These are phyloP conservation scores for Apiotrichum gamsii DNA, from an alignment of 1,284 basidiomycete species.

Conservation along the genomic window DNA sequence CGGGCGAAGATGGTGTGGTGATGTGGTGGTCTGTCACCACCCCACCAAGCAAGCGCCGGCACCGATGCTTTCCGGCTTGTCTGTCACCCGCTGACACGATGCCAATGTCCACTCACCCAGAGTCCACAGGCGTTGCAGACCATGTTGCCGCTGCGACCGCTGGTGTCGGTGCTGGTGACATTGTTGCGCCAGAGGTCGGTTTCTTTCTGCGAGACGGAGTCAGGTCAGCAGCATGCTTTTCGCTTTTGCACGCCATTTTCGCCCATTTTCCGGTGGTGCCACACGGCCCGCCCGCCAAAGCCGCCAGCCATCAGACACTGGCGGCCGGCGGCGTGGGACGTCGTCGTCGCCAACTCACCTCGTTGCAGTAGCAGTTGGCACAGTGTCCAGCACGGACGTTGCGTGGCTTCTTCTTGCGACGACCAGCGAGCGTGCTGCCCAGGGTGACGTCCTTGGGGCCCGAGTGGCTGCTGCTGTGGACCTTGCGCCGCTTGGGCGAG, in stretches of 20 bases:
- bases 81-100: too few species aligned
- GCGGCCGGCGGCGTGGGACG: too few species aligned
- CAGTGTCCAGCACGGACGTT: slow-evolving; percentile 9
- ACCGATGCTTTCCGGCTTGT: too few species aligned
- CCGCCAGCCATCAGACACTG: too few species aligned
- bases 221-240: too few species aligned
- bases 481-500: too few species aligned
- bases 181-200: slow-evolving; percentile 16
- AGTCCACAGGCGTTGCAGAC: slow-evolving; percentile 19
- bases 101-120: slow-evolving; percentile 16
- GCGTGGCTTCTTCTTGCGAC: slow-evolving; percentile 8
- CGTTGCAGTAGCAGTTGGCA: slow-evolving; percentile 9
- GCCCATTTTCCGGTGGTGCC: not conserved
- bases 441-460: not conserved
- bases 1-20: too few species aligned
- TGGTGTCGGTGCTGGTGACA: not conserved
- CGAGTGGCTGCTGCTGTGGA: too few species aligned
- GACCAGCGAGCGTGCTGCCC: not conserved
- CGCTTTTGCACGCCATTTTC: too few species aligned
- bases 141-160: not conserved
- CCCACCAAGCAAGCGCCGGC: too few species aligned
- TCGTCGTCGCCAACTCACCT: slow-evolving; percentile 14
- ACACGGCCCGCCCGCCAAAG: not conserved
- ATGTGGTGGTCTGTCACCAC: too few species aligned
- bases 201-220: slow-evolving; percentile 3